Evolutionary conservation across 768 basidiomycete genomes (phyloP), one percentile per base, ranked within the genome.

Genomic region (Tulasnella sp.): DNA sequence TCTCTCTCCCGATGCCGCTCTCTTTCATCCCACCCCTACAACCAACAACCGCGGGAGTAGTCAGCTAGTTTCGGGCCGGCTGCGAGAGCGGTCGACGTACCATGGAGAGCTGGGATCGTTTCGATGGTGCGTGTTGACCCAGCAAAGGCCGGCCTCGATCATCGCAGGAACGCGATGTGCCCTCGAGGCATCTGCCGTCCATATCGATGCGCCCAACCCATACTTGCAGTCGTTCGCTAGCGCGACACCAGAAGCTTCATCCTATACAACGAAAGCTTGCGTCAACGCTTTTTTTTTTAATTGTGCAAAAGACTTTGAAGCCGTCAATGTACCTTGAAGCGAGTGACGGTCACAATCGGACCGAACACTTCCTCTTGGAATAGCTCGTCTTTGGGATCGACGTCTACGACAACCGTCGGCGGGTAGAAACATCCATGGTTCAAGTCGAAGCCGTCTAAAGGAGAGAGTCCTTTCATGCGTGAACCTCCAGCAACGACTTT

Each of bases 61-160:
- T 49, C 48, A 49, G 48, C 48, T 12, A n/a, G n/a, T 49, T 49
- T 49, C 12, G 46, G 5, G 45, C 43, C 2, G 22, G 56, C 44
- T 29, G 31, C 11, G 30, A 61, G 34, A 21, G 41, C 22, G n/a
- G n/a, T 19, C 56, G 53, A 42, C 78, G 41, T 67, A 87, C 89
- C 90, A 92, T 42, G 90, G 88, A 30, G 86, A 89, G 63, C 84
- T 85, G 7, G 90, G 90, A 66, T 92, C 88, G 65, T 92, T 92
- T 48, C 89, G 78, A 66, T 92, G 90, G 64, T 91, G 87, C 0
- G 85, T 89, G 67, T 92, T 92, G 38, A 91, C 79, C 90, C 90
- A 92, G 46, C 87, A 84, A 29, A 92, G 66, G 3, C 90, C 90
- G 17, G 83, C 74, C 63, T 92, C 76, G 34, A 92, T 81, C 31